Base-by-base conservation (phyloP, 2,329 filamentous ascomycete species). In the Ophiostoma ulmi region DNA sequence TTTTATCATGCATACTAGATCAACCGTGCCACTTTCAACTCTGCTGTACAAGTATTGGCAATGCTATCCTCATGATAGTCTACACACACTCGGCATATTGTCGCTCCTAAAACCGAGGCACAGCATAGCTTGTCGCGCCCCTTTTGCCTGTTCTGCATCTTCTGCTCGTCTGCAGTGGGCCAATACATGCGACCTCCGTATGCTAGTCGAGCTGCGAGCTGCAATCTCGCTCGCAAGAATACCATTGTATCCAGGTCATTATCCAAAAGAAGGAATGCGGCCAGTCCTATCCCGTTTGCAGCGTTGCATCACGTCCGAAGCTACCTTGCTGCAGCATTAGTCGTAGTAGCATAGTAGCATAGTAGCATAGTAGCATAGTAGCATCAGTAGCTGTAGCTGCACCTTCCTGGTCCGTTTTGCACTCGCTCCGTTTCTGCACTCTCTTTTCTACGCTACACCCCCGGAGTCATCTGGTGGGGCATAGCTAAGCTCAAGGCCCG, bases 51-150 rank as follows among this genome's bases (percentile, higher is more conserved):
- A 31, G 3, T 48, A 20, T 48, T 44, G 13, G 48, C 55, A 31
- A 61, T 61, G 11, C 22, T 22, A 31, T 31, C 31, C 31, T 31
- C 31, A 4, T 31, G 31, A 31, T 31, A 31, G 31, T 31, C 31
- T 31, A 31, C 35, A 35, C 22, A 20, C 52, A 64, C 68, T 71
- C 70, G 70, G 70, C 64, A 58, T 31, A 69, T 63, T 64, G 63
- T 64, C 48, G 20, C 48, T 70, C 64, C 68, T 70, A 71, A 68
- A 38, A 68, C 70, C 70, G 70, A 71, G 67, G 26, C 48, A 68
- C 39, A 66, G 61, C 11, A 58, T 26, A 64, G 61, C 36, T 58
- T 58, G 52, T 58, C 52, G 52, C 52, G 22, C 52, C 22, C 39
- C 39, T 44, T 58, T 26, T 58, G 22, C n/a, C 22, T 58, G 44